These are phyloP conservation scores for Colletotrichum sp. DNA, from an alignment of 2,329 filamentous ascomycete genomes.

Conservation along the genomic window DNA sequence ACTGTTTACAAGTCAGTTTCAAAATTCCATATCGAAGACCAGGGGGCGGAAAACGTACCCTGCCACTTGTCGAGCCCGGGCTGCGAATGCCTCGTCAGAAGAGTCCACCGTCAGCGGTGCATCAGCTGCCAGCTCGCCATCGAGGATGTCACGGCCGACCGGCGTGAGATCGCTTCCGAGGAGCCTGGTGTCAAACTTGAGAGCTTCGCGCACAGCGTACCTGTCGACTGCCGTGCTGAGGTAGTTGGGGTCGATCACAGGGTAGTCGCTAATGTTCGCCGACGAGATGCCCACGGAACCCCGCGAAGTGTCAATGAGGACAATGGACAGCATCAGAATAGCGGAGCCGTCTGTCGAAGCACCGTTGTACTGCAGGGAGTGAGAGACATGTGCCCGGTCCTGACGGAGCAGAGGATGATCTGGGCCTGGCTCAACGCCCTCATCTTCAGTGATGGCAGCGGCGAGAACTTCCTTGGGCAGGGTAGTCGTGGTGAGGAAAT, in stretches of 20 bases:
- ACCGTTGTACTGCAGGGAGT: neutral
- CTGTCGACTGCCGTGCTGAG: conserved; percentile 31
- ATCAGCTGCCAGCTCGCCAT: conserved; percentile 25
- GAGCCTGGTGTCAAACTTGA: conserved; percentile 27
- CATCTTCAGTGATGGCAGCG: conserved; percentile 36
- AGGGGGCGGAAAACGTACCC: neutral
- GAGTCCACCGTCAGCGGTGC: conserved; percentile 24
- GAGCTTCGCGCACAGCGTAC: conserved; percentile 28
- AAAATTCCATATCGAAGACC: neutral
- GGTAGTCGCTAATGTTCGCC: conserved; percentile 20
- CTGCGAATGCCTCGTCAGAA: conserved; percentile 22
- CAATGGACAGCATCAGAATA: conserved; percentile 23
- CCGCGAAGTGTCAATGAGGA: conserved; percentile 28
- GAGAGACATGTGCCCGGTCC: conserved; percentile 1
- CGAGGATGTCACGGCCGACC: conserved; percentile 24
- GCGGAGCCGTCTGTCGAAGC: conserved; percentile 2
- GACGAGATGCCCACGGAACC: conserved; percentile 29
- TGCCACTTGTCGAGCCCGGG: neutral
- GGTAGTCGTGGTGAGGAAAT: conserved; percentile 37
- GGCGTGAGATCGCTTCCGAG: conserved; percentile 20
- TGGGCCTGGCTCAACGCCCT: conserved; percentile 24
- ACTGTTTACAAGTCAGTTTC: neutral
- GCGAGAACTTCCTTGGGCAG: conserved; percentile 30
- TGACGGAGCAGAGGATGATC: conserved; percentile 34
- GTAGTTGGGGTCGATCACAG: conserved; percentile 33